These are phyloP conservation scores for Sarocladium brachiariae DNA, from an alignment of 2,329 filamentous ascomycete genomes.

Conservation along the genomic window DNA sequence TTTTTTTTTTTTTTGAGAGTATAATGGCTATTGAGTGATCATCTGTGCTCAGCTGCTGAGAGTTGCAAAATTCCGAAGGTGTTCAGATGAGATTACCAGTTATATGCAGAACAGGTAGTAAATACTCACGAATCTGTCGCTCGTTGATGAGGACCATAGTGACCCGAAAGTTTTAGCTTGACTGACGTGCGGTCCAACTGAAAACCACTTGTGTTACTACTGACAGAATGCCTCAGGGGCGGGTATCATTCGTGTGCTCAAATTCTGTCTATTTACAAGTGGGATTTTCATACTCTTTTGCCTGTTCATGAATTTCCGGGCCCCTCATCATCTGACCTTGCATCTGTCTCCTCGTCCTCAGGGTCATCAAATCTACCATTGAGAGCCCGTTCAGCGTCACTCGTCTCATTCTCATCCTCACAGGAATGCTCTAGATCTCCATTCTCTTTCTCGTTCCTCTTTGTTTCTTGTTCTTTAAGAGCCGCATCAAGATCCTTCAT, in stretches of 20 bases:
- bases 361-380: conserved; percentile 2
- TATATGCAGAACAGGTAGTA: conserved; percentile 6
- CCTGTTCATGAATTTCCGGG: conserved; percentile 15
- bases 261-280: not conserved
- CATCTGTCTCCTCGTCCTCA: conserved; percentile 8
- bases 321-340: conserved; percentile 7
- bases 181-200: not conserved
- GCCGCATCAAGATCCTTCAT: conserved; percentile 87
- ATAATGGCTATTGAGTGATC: not conserved
- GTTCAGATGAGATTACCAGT: not conserved
- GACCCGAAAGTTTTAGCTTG: not conserved
- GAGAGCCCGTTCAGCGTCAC: conserved; percentile 5
- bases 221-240: not conserved
- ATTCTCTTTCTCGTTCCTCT: conserved; percentile 21
- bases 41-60: conserved; percentile 1
- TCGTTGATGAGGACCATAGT: not conserved
- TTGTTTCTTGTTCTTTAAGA: conserved; percentile 43
- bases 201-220: not conserved
- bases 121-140: not conserved
- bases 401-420: conserved; percentile 14
- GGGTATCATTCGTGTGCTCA: conserved; percentile 6
- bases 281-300: conserved; percentile 13
- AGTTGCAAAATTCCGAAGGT: not conserved
- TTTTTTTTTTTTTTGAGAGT: not conserved
- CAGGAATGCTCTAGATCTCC: conserved; percentile 19